These are phyloP conservation scores for Ichthyophthirius multifiliis DNA, from an alignment of 169 alveolate species.

Conservation along the genomic window DNA sequence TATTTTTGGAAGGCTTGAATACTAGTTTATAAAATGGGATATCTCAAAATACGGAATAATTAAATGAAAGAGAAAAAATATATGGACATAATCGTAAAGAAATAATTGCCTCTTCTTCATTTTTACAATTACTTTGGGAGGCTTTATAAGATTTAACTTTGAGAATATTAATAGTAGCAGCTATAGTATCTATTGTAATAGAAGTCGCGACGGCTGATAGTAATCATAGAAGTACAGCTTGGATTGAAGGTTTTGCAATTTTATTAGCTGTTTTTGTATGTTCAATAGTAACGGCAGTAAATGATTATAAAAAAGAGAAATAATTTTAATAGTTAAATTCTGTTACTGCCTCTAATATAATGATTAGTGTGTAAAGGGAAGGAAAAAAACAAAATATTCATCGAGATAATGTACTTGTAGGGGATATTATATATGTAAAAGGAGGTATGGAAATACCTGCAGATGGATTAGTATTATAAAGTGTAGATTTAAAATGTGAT, in stretches of 20 bases:
- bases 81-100: slow-evolving; percentile 57
- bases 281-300: slow-evolving; percentile 81
- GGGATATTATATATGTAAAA: slow-evolving; percentile 71
- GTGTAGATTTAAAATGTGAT: slow-evolving; percentile 63
- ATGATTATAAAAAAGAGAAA: slow-evolving; percentile 87
- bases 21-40: slow-evolving; percentile 16
- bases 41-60: slow-evolving; percentile 5
- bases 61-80: slow-evolving; percentile 39
- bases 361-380: slow-evolving; percentile 46
- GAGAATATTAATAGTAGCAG: slow-evolving; percentile 47
- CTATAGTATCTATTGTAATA: slow-evolving; percentile 46
- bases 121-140: slow-evolving; percentile 33
- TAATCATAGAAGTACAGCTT: slow-evolving; percentile 52
- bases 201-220: slow-evolving; percentile 53
- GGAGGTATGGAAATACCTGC: slow-evolving; percentile 83
- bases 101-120: slow-evolving; percentile 43
- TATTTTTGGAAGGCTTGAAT: slow-evolving; percentile 3
- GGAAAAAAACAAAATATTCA: slow-evolving; percentile 65
- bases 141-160: slow-evolving; percentile 56
- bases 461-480: slow-evolving; percentile 74
- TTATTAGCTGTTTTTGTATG: slow-evolving; percentile 89
- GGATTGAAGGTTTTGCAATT: slow-evolving; percentile 93
- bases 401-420: slow-evolving; percentile 64
- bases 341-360: slow-evolving; percentile 39
- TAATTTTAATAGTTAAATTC: slow-evolving; percentile 82